Evolutionary conservation across 2,329 filamentous ascomycete species (phyloP).

Genomic region (Colletotrichum lindemuthianum): DNA sequence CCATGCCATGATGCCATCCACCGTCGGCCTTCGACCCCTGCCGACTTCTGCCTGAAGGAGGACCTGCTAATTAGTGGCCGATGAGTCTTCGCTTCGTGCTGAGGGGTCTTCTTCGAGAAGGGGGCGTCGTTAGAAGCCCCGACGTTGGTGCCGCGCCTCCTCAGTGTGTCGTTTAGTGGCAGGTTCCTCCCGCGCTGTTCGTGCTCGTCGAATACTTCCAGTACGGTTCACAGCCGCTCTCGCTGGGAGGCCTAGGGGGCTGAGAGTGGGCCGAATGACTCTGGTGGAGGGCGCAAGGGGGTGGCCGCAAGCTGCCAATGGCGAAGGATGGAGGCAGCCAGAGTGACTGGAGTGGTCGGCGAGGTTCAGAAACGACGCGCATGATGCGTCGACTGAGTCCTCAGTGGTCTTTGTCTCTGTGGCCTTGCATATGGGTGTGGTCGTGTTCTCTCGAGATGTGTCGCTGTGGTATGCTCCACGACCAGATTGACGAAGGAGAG

Average conservation of each 20-base stretch:
- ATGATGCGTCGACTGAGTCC: slow-evolving; percentile 10
- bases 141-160: slow-evolving; percentile 2
- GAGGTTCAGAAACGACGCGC: slow-evolving; percentile 5
- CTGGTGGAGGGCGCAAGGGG: slow-evolving; percentile 18
- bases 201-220: slow-evolving; percentile 6
- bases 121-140: slow-evolving; percentile 1
- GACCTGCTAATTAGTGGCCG: slow-evolving; percentile 14
- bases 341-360: slow-evolving; percentile 6
- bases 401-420: slow-evolving; percentile 5
- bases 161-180: neutral
- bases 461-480: neutral
- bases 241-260: slow-evolving; percentile 11
- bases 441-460: slow-evolving; percentile 10
- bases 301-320: slow-evolving; percentile 28
- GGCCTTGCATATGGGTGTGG: slow-evolving; percentile 8
- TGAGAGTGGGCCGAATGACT: slow-evolving; percentile 21
- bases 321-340: slow-evolving; percentile 31
- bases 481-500: neutral
- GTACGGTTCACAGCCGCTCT: slow-evolving; percentile 14
- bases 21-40: slow-evolving; percentile 15
- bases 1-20: slow-evolving; percentile 5
- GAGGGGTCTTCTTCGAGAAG: slow-evolving; percentile 1
- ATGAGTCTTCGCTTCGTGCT: slow-evolving; percentile 23
- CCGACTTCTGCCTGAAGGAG: slow-evolving; percentile 27
- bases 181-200: slow-evolving; percentile 6